Percentiles rank a stretch among this genome's conserved stretches.
phyloP scores from a whole-genome alignment of 306 rosid species.

The Herpetospermum pedunculosum region DNA sequence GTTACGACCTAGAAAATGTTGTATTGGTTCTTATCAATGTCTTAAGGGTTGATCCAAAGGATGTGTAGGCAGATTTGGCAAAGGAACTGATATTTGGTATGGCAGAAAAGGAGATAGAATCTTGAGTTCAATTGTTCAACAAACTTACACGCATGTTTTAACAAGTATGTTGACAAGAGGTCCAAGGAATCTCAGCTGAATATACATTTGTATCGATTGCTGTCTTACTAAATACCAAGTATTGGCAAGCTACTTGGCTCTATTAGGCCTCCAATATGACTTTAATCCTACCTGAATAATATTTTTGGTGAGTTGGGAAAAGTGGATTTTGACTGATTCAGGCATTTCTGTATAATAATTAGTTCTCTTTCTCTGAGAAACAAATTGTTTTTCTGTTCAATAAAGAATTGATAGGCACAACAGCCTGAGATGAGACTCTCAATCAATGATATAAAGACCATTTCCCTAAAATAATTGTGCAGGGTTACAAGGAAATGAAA shows the following conservation, averaged over 20 bases:
- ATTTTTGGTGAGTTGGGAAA: background rate
- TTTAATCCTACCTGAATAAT: background rate
- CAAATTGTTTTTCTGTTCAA: background rate
- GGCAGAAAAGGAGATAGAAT: constrained; percentile 91
- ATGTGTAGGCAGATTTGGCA: background rate
- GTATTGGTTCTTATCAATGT: background rate
- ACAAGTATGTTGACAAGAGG: constrained; percentile 76
- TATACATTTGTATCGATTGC: constrained; percentile 79
- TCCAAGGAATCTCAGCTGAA: constrained; percentile 82
- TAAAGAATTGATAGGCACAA: background rate
- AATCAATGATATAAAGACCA: background rate
- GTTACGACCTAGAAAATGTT: background rate
- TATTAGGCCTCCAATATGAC: constrained; percentile 9
- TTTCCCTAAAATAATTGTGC: background rate
- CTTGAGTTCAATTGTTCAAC: constrained; percentile 74
- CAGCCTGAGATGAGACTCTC: background rate
- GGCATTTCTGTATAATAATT: background rate
- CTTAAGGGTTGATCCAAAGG: background rate
- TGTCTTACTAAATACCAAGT: constrained; percentile 87
- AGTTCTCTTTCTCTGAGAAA: background rate
- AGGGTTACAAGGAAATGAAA: background rate
- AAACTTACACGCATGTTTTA: constrained; percentile 77
- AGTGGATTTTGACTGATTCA: background rate
- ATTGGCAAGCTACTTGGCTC: constrained; percentile 42
- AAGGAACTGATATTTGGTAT: constrained; percentile 67